Percentiles rank a stretch among this genome's conserved stretches.
Conservation (phyloP, 208 protist genomes). For the Trypanosoma lewisi region DNA sequence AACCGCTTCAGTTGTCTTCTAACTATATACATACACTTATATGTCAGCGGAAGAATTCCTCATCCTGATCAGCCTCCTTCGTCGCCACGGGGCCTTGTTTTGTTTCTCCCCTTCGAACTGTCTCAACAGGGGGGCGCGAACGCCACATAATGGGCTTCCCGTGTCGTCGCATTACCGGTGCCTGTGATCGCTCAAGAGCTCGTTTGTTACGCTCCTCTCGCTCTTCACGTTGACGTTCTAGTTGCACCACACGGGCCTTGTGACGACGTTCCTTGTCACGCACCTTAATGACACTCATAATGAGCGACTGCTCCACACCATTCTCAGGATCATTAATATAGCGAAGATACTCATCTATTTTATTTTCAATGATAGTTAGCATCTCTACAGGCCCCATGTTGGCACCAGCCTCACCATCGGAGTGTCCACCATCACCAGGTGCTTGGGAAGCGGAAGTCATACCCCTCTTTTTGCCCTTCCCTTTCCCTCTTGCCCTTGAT, state of each 20-base stretch:
- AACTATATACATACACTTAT: background rate
- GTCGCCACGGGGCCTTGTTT: constrained; percentile 31
- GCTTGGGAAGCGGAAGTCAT: background rate
- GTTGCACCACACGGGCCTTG: constrained; percentile 64
- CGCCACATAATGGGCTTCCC: constrained; percentile 86
- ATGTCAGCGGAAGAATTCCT: constrained; percentile 31
- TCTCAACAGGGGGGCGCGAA: constrained; percentile 49
- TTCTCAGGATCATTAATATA: constrained; percentile 67
- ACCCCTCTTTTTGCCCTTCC: constrained; percentile 20
- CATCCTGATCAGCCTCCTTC: constrained; percentile 31
- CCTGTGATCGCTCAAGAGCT: constrained; percentile 79
- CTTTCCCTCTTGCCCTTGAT: no score
- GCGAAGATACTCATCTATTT: constrained; percentile 87
- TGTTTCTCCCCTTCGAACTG: constrained; percentile 30
- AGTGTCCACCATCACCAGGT: constrained; percentile 4
- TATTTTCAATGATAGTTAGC: constrained; percentile 92
- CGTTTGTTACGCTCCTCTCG: constrained; percentile 72
- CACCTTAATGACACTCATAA: constrained; percentile 75
- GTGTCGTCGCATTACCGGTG: constrained; percentile 58
- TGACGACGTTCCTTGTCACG: constrained; percentile 85
- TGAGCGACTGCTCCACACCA: constrained; percentile 62
- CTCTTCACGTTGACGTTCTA: constrained; percentile 71
- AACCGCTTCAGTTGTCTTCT: no score
- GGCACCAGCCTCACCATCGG: constrained; percentile 30
- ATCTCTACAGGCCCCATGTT: constrained; percentile 89